A percentile compares a stretch with the other conserved stretches of the same genome.
Conservation (phyloP, 345 rosid species). For the Citrus hindsii region DNA sequence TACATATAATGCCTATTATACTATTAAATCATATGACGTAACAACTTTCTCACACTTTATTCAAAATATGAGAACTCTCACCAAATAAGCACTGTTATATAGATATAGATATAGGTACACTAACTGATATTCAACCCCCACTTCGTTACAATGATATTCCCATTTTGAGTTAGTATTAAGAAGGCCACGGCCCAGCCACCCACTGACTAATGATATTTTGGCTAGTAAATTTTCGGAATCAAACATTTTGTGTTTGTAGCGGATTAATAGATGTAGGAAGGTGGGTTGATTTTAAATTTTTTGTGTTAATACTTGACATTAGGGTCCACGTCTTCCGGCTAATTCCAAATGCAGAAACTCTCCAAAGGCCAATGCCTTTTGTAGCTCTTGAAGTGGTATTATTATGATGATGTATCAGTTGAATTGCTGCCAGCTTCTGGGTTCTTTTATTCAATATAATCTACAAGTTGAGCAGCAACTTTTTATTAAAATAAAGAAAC, state of each 20-base stretch:
- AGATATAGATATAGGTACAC: too few species aligned
- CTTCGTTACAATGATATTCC: background rate
- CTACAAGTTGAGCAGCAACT: background rate
- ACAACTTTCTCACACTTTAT: too few species aligned
- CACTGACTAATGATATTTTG: too few species aligned
- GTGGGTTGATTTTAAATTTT: background rate
- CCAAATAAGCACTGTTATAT: too few species aligned
- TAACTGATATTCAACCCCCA: too few species aligned
- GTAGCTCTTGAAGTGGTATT: background rate
- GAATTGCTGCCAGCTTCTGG: too few species aligned
- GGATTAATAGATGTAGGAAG: background rate
- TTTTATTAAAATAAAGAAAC: background rate
- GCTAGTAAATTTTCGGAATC: background rate
- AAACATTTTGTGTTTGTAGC: background rate
- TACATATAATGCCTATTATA: too few species aligned
- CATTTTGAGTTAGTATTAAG: too few species aligned
- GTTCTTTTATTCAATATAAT: background rate
- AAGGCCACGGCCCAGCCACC: too few species aligned
- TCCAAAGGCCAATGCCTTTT: background rate
- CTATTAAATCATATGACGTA: too few species aligned
- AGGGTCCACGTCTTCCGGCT: background rate
- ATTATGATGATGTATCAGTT: too few species aligned
- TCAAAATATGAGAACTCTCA: too few species aligned
- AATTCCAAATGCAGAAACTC: background rate
- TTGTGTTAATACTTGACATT: fast-evolving